Evolutionary conservation across 768 basidiomycete genomes (phyloP).

Genomic region (Calocera viscosa): DNA sequence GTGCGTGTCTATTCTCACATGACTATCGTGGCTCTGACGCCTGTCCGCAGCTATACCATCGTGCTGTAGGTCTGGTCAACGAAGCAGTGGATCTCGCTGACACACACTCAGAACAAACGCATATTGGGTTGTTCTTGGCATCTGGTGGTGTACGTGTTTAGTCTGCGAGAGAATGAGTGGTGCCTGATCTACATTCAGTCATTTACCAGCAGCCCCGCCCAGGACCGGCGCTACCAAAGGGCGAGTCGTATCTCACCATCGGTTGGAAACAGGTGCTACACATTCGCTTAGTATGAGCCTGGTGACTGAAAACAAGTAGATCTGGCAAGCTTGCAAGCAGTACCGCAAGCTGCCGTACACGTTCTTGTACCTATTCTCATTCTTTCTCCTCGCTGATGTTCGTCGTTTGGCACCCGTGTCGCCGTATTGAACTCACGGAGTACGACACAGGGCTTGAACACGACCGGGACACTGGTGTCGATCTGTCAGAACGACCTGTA

Average conservation of each 20-base stretch:
- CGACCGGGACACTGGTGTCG: slow-evolving; percentile 57
- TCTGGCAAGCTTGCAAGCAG: slow-evolving; percentile 62
- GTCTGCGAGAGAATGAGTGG: too few relatives aligned
- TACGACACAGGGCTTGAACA: slow-evolving; percentile 53
- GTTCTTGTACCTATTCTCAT: slow-evolving; percentile 63
- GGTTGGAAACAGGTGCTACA: slow-evolving; percentile 77
- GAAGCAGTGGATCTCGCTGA: not conserved
- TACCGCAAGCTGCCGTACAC: slow-evolving; percentile 71
- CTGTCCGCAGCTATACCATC: slow-evolving; percentile 40
- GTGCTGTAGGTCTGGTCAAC: slow-evolving; percentile 39
- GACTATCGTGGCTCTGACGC: too few relatives aligned
- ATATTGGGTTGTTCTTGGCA: slow-evolving; percentile 66
- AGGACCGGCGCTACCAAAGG: slow-evolving; percentile 64
- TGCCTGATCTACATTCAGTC: slow-evolving; percentile 33
- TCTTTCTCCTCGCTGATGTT: slow-evolving; percentile 70
- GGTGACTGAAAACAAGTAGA: slow-evolving; percentile 32
- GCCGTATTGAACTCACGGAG: not conserved
- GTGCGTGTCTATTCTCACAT: slow-evolving; percentile 7
- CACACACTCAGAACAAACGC: slow-evolving; percentile 41
- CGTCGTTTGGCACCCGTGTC: slow-evolving; percentile 20
- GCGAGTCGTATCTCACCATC: slow-evolving; percentile 62
- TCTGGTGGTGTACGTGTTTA: slow-evolving; percentile 69
- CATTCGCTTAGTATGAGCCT: too few relatives aligned
- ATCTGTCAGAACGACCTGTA: slow-evolving; percentile 77
- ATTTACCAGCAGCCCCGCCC: slow-evolving; percentile 76